phyloP scores from a whole-genome alignment of 108 stramenopile species.

The Skeletonema menzelii region DNA sequence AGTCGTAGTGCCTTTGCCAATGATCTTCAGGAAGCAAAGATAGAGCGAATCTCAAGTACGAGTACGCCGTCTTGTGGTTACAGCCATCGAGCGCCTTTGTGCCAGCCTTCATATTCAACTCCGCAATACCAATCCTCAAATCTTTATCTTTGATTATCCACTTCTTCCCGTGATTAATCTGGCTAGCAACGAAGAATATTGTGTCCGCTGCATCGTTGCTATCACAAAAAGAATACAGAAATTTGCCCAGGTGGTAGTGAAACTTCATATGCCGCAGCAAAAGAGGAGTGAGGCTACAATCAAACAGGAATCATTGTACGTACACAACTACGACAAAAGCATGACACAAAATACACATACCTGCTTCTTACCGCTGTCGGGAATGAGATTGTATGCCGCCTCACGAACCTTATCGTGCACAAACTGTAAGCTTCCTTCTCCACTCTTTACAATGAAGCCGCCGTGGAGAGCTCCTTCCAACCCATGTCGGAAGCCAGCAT shows the following conservation, averaged over 20 bases:
- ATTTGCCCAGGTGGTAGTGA: neutral
- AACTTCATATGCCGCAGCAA: no score
- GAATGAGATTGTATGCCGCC: no score
- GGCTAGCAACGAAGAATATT: neutral
- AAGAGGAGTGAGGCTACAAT: no score
- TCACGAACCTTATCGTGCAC: no score
- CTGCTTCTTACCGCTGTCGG: conserved; percentile 13
- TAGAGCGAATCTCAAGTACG: neutral
- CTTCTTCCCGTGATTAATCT: neutral
- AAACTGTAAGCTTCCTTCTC: neutral
- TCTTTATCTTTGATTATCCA: neutral
- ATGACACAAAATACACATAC: neutral
- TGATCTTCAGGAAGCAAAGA: neutral
- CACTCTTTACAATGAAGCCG: conserved; percentile 24
- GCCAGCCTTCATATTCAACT: conserved; percentile 27
- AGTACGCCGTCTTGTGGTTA: neutral
- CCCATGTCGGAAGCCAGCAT: neutral
- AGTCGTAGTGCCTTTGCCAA: neutral
- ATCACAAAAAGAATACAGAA: neutral
- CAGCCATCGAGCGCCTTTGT: conserved; percentile 2
- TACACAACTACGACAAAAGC: no score
- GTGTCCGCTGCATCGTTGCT: neutral
- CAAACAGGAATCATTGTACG: no score
- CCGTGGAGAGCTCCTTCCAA: conserved; percentile 16
- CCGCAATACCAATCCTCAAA: neutral